Evolutionary conservation across 73 alveolate genomes (phyloP), one percentile per base, ranked within the genome.

Genomic region (Blepharisma stoltei): DNA sequence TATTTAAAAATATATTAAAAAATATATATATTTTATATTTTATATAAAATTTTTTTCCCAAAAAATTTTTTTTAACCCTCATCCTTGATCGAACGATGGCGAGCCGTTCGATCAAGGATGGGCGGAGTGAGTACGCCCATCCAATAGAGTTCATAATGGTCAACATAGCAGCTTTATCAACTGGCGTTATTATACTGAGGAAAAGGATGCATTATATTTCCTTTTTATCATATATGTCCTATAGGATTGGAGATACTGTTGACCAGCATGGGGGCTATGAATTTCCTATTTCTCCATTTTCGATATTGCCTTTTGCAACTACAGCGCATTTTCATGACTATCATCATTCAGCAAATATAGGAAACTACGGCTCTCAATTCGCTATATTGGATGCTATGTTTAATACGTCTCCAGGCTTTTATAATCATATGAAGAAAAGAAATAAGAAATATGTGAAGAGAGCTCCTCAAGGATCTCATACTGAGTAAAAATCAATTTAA

Each of bases 291-390:
- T 20, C 78, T 38, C 87, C 87, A 18, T 84, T 52, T 50, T 47
- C 83, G 47, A 46, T 84, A 7, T 43, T 79, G 9, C 88, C 92
- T 6, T 79, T 80, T 71, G 48, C 82, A 6, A n/a, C 80, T 32
- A 71, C 78, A 48, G 79, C 93, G 4, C 71, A 77, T 18, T 90
- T 80, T 54, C 97, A 90, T 54, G 89, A 90, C 68, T 90, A 53
- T 67, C 97, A 90, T 73, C 97, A 90, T 50, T 76, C 95, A 18
- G 85, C 80, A 46, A 90, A 90, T 78, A 71, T 88, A 41, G 95
- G 97, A 7, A 88, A 88, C 83, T 90, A 38, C 71, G 78, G 90
- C 11, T 77, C 87, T 7, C 76, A 83, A 77, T 88, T 90, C 77
- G 54, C 71, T 21, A 70, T 78, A 73, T 88, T 92, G 91, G 97